Base-by-base conservation (phyloP, 805 yeast genomes). In the Lipomyces lipofer region DNA sequence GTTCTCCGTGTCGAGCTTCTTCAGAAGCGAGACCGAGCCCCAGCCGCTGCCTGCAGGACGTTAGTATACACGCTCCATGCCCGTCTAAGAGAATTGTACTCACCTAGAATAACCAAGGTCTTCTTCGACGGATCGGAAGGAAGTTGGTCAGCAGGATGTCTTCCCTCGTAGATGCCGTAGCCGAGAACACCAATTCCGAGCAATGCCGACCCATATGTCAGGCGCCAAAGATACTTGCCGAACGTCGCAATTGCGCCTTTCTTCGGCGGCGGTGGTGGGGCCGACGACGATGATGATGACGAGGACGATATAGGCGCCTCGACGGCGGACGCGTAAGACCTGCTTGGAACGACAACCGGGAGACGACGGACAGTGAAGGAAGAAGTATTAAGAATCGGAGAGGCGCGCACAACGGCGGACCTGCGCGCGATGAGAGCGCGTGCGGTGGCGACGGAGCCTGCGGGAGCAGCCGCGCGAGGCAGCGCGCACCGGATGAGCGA, bases 11-110 rank as follows among this genome's bases (percentile, higher is more conserved):
- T 91, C 97, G 70, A 91, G 76, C 68, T 83, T 81, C 75, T 88
- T 88, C 73, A 91, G 78, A 58, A 90, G 74, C 5, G 96, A 84
- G 50, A 91, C 85, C 10, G 95, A 81, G 57, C 96, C 97, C 98
- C 98, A 91, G 51, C 97, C 98, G 21, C 96, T 83, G 58, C 95
- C 95, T 49, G 28, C 13, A n/a, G n/a, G n/a, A n/a, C n/a, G n/a
- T n/a, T n/a, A n/a, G n/a, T n/a, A n/a, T n/a, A n/a, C n/a, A n/a
- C n/a, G n/a, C n/a, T n/a, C n/a, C n/a, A n/a, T n/a, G n/a, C n/a
- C n/a, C n/a, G n/a, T n/a, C n/a, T n/a, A n/a, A n/a, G n/a, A n/a
- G n/a, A 17, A 43, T 5, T 12, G 27, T 6, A 13, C 54, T 21
- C 67, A 82, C 81, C 72, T 79, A 74, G 70, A 29, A 74, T 84